A percentile compares a stretch with the other conserved stretches of the same genome.
phyloP scores from a whole-genome alignment of 1,139 yeast species.

The Taphrina betulina region DNA sequence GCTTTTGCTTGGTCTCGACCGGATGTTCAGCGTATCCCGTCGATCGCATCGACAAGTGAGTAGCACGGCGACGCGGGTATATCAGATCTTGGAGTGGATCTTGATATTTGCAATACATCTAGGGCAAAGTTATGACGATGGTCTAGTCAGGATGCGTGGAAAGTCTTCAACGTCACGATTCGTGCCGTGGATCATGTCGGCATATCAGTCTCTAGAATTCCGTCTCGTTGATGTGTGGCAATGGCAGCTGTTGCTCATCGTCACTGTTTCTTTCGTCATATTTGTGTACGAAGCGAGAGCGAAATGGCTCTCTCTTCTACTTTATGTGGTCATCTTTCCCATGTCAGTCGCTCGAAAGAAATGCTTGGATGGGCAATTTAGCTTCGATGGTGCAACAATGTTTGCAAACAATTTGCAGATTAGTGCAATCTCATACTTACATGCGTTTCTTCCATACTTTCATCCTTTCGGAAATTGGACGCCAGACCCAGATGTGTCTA shows the following conservation, averaged over 20 bases:
- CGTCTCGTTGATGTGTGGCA: neutral
- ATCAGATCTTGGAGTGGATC: constrained; percentile 22
- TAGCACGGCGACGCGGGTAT: constrained; percentile 11
- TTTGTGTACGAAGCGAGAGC: constrained; percentile 5
- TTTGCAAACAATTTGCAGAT: constrained; percentile 7
- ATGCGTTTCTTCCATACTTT: constrained; percentile 11
- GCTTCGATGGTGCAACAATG: neutral
- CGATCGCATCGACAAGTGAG: constrained; percentile 2
- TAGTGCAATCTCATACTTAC: constrained; percentile 7
- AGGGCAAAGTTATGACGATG: neutral
- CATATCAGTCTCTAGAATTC: neutral
- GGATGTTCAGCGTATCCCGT: no score
- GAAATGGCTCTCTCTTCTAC: constrained; percentile 19
- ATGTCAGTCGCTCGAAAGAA: constrained; percentile 12
- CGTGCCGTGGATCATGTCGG: neutral
- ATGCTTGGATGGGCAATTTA: neutral
- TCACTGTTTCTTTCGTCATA: neutral
- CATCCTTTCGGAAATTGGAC: constrained; percentile 12
- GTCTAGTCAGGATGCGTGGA: neutral
- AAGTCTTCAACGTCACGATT: neutral
- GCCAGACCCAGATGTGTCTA: neutral
- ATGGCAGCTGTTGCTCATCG: constrained; percentile 9
- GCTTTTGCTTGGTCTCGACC: no score
- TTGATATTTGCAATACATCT: constrained; percentile 2
- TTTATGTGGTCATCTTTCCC: constrained; percentile 22